These are phyloP conservation scores for Ascochyta koolunga DNA, from an alignment of 2,329 filamentous ascomycete species.

Conservation along the genomic window DNA sequence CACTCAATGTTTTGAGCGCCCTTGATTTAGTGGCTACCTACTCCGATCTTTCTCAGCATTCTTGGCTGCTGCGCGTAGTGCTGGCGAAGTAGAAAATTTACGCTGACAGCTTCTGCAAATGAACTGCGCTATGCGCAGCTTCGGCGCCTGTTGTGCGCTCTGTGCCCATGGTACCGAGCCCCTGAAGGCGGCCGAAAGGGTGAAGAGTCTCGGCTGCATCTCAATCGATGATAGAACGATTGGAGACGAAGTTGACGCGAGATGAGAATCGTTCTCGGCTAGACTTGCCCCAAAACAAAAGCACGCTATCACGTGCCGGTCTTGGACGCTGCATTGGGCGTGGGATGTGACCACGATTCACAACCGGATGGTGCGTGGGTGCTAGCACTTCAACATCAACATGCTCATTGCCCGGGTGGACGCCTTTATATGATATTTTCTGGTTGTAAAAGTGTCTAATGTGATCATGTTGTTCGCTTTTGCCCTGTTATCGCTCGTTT, in stretches of 20 bases:
- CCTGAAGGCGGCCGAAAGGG: conserved; percentile 27
- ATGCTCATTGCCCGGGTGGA: conserved; percentile 19
- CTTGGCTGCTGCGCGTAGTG: conserved; percentile 29
- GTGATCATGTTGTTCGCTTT: conserved; percentile 28
- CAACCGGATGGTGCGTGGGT: not conserved
- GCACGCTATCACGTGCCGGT: conserved; percentile 6
- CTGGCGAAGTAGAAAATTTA: conserved; percentile 40
- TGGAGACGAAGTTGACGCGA: conserved; percentile 6
- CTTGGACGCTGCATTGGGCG: conserved; percentile 4
- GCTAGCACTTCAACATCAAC: not conserved
- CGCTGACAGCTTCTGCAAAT: conserved; percentile 36
- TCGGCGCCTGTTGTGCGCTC: not conserved
- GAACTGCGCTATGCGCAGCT: conserved; percentile 23
- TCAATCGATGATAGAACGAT: conserved; percentile 16
- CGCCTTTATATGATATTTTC: conserved; percentile 3
- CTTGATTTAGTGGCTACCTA: conserved; percentile 11
- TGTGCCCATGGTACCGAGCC: conserved; percentile 20
- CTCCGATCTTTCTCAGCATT: conserved; percentile 30
- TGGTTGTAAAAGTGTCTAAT: conserved; percentile 12
- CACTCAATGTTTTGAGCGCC: not conserved
- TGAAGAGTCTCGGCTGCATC: conserved; percentile 37
- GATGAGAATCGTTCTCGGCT: conserved; percentile 23
- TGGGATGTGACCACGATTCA: conserved; percentile 32
- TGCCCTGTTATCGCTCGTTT: conserved; percentile 31
- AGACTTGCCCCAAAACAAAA: conserved; percentile 20